Evolutionary conservation across 2,329 filamentous ascomycete genomes (phyloP), one percentile per base, ranked within the genome.

Genomic region (Teratosphaeria destructans): DNA sequence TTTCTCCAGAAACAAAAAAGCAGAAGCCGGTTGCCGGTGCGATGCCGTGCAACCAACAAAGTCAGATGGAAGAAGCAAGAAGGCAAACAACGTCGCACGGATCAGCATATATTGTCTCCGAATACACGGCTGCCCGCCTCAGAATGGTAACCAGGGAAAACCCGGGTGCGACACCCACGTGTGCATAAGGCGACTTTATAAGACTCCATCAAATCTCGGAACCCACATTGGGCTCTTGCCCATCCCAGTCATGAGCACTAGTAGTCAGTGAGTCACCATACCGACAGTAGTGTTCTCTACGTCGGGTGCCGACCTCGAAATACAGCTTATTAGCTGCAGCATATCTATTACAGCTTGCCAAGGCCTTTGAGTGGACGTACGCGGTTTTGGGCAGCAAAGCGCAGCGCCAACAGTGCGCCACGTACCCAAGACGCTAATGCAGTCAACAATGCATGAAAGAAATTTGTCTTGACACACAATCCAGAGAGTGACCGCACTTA

Each of bases 341-440:
- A 16, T n/a, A 43, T n/a, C 12, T 14, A 5, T 5, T 39, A 16
- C 12, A 5, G 16, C 12, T n/a, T 43, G 12, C 37, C 37, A 43
- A 43, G 12, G 29, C 4, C 29, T 32, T 32, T 32, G 29, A 32
- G 29, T 32, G 29, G 29, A 7, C 29, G 29, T 29, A 7, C 5
- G 26, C 52, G 19, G 39, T n/a, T 47, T 57, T 57, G 56, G 56
- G 56, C 56, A 34, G 57, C 57, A 58, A 39, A 37, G 34, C 23
- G 43, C 19, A 34, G 39, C 29, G 37, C 56, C 32, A 12, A 12
- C 27, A 54, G 49, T 29, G 32, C 47, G 59, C 56, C 59, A 61
- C 59, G 57, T 61, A 52, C 57, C 59, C 57, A 61, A 58, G 53
- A 26, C 59, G 56, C 59, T 61, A 60, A 39, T 47, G 59, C 53